Conservation (phyloP, 1,284 basidiomycete species). For the Thelephora terrestris region DNA sequence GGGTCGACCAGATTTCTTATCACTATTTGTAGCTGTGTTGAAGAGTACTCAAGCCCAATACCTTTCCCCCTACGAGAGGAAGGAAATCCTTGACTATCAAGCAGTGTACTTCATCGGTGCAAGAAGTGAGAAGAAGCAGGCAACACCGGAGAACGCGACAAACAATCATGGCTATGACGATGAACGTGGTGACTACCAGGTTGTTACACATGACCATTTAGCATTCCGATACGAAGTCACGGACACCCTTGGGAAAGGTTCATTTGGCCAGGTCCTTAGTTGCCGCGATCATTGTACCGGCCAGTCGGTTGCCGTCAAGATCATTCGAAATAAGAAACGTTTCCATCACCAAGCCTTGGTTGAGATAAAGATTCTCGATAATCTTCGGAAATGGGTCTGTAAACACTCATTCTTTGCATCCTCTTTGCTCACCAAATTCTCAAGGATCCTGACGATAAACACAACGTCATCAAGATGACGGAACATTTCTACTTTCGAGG, state of each 20-base stretch:
- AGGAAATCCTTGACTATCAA: slow-evolving; percentile 86
- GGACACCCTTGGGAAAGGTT: slow-evolving; percentile 92
- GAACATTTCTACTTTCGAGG: slow-evolving; percentile 98
- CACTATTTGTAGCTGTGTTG: slow-evolving; percentile 39
- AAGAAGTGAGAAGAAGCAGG: slow-evolving; percentile 72
- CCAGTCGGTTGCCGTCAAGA: slow-evolving; percentile 95
- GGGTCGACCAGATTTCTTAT: slow-evolving; percentile 3
- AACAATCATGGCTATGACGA: slow-evolving; percentile 98
- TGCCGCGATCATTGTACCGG: slow-evolving; percentile 98
- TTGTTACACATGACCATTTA: slow-evolving; percentile 88
- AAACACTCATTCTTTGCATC: background rate
- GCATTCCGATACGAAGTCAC: slow-evolving; percentile 94
- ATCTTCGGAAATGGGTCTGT: slow-evolving; percentile 90
- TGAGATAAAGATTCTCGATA: slow-evolving; percentile 97
- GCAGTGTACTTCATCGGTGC: slow-evolving; percentile 81
- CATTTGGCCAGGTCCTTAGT: slow-evolving; percentile 95
- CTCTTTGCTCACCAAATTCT: slow-evolving; percentile 6
- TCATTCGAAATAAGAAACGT: slow-evolving; percentile 98
- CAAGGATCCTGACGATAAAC: slow-evolving; percentile 92
- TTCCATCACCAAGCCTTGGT: slow-evolving; percentile 98
- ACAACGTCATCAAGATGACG: slow-evolving; percentile 97
- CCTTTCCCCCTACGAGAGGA: slow-evolving; percentile 80
- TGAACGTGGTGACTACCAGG: slow-evolving; percentile 93
- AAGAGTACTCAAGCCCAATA: slow-evolving; percentile 50
- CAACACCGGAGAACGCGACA: slow-evolving; percentile 58